Evolutionary conservation across 306 rosid species (phyloP).

Genomic region (Malus fusca): DNA sequence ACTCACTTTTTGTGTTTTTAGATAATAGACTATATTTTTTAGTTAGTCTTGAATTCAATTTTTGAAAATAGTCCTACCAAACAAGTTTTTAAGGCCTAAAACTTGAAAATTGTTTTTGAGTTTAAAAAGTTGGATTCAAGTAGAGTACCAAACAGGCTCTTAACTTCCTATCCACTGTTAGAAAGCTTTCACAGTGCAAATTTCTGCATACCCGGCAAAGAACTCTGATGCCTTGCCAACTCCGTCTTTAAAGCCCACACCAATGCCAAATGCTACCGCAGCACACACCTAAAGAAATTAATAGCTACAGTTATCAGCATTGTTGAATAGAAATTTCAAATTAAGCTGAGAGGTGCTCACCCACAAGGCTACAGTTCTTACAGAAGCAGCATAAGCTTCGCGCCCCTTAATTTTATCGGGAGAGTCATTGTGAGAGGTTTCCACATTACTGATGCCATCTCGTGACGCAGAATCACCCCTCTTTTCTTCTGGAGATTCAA

Average conservation of each 20-base stretch:
- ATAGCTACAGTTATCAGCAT: background rate
- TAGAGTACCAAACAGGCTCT: no score
- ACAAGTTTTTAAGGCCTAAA: no score
- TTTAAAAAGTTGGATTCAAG: no score
- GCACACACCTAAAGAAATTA: slow-evolving; percentile 44
- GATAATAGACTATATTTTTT: no score
- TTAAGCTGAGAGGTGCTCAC: slow-evolving; percentile 37
- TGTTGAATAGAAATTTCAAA: slow-evolving; percentile 10
- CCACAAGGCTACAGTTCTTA: slow-evolving; percentile 70
- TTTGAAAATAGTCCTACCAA: no score
- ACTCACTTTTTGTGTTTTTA: no score
- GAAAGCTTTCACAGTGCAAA: background rate
- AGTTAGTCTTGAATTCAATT: no score
- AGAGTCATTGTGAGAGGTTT: slow-evolving; percentile 9
- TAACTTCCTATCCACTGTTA: background rate
- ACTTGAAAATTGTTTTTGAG: no score
- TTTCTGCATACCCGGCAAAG: slow-evolving; percentile 71
- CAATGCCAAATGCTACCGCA: slow-evolving; percentile 80
- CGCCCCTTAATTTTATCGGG: slow-evolving; percentile 26
- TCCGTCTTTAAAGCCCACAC: slow-evolving; percentile 75
- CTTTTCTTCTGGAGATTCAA: slow-evolving; percentile 41
- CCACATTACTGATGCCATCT: slow-evolving; percentile 25
- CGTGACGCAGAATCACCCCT: slow-evolving; percentile 28
- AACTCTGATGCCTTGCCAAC: slow-evolving; percentile 70
- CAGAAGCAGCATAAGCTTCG: slow-evolving; percentile 46